Conservation (phyloP, 2,329 filamentous ascomycete genomes). For the Paraconiothyrium sp. region DNA sequence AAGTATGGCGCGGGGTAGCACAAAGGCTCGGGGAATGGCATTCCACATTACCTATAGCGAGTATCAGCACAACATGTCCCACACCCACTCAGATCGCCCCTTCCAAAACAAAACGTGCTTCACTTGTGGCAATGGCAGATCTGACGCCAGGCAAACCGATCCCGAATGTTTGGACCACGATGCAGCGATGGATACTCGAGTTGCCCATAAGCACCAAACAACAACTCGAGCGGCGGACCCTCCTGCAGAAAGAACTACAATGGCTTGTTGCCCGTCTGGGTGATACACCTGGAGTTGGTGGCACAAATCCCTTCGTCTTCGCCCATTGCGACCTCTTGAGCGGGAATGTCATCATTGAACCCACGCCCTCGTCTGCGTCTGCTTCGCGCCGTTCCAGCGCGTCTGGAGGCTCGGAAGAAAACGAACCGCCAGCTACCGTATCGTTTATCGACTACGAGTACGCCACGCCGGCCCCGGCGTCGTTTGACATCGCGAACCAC, state of each 20-base stretch:
- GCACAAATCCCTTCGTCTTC: constrained; percentile 79
- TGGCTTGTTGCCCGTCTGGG: constrained; percentile 76
- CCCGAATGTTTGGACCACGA: constrained; percentile 93
- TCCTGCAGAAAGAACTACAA: constrained; percentile 78
- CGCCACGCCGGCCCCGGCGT: constrained; percentile 89
- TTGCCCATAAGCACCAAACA: constrained; percentile 77
- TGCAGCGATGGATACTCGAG: constrained; percentile 94
- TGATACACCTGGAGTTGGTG: constrained; percentile 78
- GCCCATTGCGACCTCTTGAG: constrained; percentile 95
- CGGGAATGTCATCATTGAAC: constrained; percentile 92
- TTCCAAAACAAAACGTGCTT: constrained; percentile 45
- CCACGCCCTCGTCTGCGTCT: constrained; percentile 50
- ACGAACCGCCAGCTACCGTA: constrained; percentile 42
- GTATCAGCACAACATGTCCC: constrained; percentile 55
- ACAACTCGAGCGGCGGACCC: constrained; percentile 72
- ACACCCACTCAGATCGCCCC: constrained; percentile 41
- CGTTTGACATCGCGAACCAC: constrained; percentile 97
- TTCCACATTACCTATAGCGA: constrained; percentile 69
- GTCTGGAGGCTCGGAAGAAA: constrained; percentile 42
- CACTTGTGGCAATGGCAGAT: constrained; percentile 47
- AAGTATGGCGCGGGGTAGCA: constrained; percentile 85
- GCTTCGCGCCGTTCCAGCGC: constrained; percentile 45
- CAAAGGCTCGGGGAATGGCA: constrained; percentile 92
- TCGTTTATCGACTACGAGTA: constrained; percentile 98
- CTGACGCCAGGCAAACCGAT: constrained; percentile 72